A percentile compares a stretch with the other conserved stretches of the same genome.
These are phyloP conservation scores for Salvia rosmarinus DNA, from an alignment of 257 asterid genomes.

Conservation along the genomic window DNA sequence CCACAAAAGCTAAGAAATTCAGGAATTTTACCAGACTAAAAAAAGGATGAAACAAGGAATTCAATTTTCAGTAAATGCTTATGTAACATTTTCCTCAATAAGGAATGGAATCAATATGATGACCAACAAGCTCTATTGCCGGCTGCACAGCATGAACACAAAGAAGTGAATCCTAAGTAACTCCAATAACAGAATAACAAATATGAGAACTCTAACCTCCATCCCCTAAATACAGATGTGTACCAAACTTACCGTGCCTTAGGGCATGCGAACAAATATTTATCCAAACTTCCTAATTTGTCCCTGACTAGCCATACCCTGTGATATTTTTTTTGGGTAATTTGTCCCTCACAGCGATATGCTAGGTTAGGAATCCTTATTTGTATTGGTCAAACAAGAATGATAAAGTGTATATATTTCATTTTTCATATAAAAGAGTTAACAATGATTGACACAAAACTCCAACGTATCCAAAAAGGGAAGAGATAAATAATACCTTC, in stretches of 20 bases:
- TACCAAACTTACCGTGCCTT: background rate
- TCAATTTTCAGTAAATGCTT: constrained; percentile 5
- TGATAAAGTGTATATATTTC: background rate
- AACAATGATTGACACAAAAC: background rate
- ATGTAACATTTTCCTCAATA: background rate
- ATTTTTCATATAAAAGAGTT: background rate
- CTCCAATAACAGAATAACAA: background rate
- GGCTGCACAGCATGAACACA: constrained; percentile 3
- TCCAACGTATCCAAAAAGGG: background rate
- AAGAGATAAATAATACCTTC: constrained; percentile 58
- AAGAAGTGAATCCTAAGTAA: background rate
- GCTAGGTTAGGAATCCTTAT: background rate
- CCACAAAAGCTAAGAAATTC: background rate
- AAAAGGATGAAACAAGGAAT: background rate
- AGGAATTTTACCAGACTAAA: background rate
- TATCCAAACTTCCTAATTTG: background rate
- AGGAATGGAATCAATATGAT: background rate
- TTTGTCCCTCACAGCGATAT: background rate
- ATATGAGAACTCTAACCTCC: background rate
- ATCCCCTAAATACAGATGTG: background rate
- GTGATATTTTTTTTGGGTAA: background rate
- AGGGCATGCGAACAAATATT: background rate
- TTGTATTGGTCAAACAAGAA: constrained; percentile 16
- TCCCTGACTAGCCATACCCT: background rate
- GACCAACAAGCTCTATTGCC: background rate